Conservation (phyloP, 2,329 filamentous ascomycete species). For the Mariannaea elegans region DNA sequence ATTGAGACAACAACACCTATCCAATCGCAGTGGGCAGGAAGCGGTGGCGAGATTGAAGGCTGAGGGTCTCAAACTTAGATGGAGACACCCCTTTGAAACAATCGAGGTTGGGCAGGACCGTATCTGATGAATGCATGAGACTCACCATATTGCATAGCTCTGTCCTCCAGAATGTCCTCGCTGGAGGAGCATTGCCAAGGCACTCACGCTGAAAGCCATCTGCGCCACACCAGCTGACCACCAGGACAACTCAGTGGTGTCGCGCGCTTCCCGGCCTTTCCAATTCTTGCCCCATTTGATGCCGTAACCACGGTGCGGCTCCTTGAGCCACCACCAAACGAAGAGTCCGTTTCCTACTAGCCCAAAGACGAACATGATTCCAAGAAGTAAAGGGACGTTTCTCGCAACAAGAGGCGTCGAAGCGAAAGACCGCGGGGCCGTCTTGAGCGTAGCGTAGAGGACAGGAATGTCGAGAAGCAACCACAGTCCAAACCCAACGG, state of each 20-base stretch:
- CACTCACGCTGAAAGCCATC: constrained; percentile 50
- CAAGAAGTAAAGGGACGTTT: constrained; percentile 50
- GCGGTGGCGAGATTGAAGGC: not conserved
- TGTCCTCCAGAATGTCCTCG: constrained; percentile 59
- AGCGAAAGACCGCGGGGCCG: constrained; percentile 54
- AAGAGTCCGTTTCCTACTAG: constrained; percentile 52
- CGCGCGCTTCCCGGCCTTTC: constrained; percentile 50
- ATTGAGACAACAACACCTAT: constrained; percentile 5
- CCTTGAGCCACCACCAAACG: constrained; percentile 57
- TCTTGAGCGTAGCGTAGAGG: constrained; percentile 55
- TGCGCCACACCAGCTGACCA: constrained; percentile 58
- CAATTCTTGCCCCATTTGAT: constrained; percentile 57
- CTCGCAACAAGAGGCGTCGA: constrained; percentile 51
- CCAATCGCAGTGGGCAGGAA: constrained; percentile 11
- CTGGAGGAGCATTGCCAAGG: constrained; percentile 54
- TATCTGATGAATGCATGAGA: constrained; percentile 22
- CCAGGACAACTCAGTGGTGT: constrained; percentile 60
- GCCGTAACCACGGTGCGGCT: constrained; percentile 51
- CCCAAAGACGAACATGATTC: constrained; percentile 47
- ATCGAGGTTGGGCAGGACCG: not conserved
- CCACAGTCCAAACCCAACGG: constrained; percentile 56
- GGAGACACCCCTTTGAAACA: constrained; percentile 23
- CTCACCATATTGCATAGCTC: constrained; percentile 59
- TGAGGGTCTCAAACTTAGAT: constrained; percentile 7
- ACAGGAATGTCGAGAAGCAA: constrained; percentile 59